Evolutionary conservation across 306 rosid species (phyloP).

Genomic region (Quercus variabilis): DNA sequence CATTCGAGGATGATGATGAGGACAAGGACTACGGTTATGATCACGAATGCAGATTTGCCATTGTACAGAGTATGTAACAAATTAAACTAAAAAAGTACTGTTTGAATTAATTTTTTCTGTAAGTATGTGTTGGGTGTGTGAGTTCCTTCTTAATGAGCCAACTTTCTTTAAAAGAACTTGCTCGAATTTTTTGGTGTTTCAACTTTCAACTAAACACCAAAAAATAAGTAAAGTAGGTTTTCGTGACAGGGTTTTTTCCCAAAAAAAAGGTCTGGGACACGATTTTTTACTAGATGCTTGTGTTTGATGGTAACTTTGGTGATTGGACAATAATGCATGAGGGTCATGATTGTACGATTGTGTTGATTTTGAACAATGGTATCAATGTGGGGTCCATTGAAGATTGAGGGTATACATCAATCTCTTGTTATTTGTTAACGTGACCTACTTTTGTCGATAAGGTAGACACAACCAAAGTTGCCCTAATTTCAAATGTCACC

Average conservation of each 20-base stretch:
- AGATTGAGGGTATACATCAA: conserved; percentile 14
- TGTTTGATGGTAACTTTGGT: conserved; percentile 9
- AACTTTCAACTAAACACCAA: no score
- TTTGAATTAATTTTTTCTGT: conserved; percentile 12
- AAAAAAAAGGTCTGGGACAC: no score
- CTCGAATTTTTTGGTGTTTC: no score
- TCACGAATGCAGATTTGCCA: conserved; percentile 78
- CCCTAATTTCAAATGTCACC: conserved; percentile 31
- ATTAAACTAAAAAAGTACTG: background rate
- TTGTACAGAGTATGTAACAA: conserved; percentile 72
- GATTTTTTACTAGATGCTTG: conserved; percentile 23
- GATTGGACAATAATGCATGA: conserved; percentile 13
- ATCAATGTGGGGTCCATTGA: conserved; percentile 70
- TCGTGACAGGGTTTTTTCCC: no score
- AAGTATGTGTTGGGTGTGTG: conserved; percentile 36
- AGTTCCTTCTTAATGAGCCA: conserved; percentile 47
- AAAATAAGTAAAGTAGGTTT: no score
- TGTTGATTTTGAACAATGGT: conserved; percentile 27
- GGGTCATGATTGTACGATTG: conserved; percentile 14
- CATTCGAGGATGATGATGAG: conserved; percentile 48
- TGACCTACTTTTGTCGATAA: conserved; percentile 22
- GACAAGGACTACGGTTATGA: conserved; percentile 38
- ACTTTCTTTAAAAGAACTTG: no score
- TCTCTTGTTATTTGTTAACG: conserved; percentile 2
- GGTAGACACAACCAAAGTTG: conserved; percentile 5